Percentiles rank a stretch among this genome's conserved stretches.
These are phyloP conservation scores for Sphaerosporella brunnea DNA, from an alignment of 495 filamentous ascomycete genomes.

Conservation along the genomic window DNA sequence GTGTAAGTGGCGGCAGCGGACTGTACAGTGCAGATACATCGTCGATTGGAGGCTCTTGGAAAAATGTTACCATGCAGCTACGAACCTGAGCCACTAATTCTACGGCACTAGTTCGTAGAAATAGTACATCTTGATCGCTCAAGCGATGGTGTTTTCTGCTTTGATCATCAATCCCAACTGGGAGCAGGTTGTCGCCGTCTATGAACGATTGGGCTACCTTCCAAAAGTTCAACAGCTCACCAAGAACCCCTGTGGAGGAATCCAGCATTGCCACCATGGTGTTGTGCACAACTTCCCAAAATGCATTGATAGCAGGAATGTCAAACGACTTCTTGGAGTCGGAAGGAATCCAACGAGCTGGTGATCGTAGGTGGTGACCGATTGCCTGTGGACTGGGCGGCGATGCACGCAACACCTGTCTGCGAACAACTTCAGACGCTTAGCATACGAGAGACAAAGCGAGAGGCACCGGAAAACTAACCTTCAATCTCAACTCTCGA, in stretches of 20 bases:
- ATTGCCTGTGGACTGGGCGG: conserved; percentile 49
- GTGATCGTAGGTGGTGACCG: conserved; percentile 53
- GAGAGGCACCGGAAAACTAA: conserved; percentile 5
- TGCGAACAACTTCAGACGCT: conserved; percentile 40
- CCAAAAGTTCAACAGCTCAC: conserved; percentile 86
- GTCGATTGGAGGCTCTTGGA: conserved; percentile 76
- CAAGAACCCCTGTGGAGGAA: conserved; percentile 57
- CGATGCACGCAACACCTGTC: conserved; percentile 55
- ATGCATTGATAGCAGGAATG: conserved; percentile 55
- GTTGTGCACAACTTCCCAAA: conserved; percentile 69
- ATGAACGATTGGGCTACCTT: conserved; percentile 82
- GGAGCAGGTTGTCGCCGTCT: conserved; percentile 61
- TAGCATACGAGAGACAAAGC: neutral
- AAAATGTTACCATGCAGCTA: conserved; percentile 59
- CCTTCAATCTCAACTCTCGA: conserved; percentile 73
- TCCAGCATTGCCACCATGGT: conserved; percentile 54
- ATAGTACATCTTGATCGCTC: conserved; percentile 45
- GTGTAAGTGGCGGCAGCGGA: conserved; percentile 54
- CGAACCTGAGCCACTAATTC: conserved; percentile 70
- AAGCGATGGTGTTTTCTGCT: conserved; percentile 72
- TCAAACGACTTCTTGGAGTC: conserved; percentile 44
- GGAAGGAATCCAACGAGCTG: conserved; percentile 43
- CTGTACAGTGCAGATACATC: conserved; percentile 75
- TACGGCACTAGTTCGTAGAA: conserved; percentile 58
- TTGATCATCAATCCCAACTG: conserved; percentile 66